These are phyloP conservation scores for Aspergillus glaucus DNA, from an alignment of 2,329 filamentous ascomycete genomes.

Conservation along the genomic window DNA sequence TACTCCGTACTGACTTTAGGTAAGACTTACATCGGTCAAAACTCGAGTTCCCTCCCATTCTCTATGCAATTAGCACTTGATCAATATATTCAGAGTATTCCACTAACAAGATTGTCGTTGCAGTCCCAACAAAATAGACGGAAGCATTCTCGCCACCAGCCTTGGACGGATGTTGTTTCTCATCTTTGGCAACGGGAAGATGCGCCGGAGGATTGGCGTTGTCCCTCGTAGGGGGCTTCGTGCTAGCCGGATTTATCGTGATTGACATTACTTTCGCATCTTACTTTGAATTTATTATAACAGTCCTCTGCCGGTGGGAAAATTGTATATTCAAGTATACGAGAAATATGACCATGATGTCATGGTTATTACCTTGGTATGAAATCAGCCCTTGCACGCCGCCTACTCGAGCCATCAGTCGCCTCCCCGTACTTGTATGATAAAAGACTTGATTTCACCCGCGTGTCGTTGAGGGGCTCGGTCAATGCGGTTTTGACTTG, in stretches of 20 bases:
- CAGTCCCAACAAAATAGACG: conserved; percentile 35
- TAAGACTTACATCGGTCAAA: conserved; percentile 32
- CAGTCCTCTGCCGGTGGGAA: too few species aligned
- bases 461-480: too few species aligned
- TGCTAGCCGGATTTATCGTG: not conserved
- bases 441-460: too few species aligned
- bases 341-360: too few species aligned
- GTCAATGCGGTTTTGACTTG: too few species aligned
- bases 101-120: conserved; percentile 32
- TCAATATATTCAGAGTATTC: not conserved
- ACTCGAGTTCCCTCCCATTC: conserved; percentile 36
- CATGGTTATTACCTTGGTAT: too few species aligned
- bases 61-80: conserved; percentile 13
- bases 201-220: conserved; percentile 1
- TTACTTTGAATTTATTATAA: too few species aligned
- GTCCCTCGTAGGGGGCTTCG: not conserved
- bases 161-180: conserved; percentile 37
- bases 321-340: too few species aligned
- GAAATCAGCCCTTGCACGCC: too few species aligned
- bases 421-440: too few species aligned
- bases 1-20: not conserved
- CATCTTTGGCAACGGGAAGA: conserved; percentile 41
- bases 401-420: too few species aligned
- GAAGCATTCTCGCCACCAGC: conserved; percentile 29
- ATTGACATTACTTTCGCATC: not conserved